Percentiles rank a stretch among this genome's conserved stretches.
Evolutionary conservation across 176 grass and related monocot species (phyloP).

Genomic region (Zoysia pacifica): DNA sequence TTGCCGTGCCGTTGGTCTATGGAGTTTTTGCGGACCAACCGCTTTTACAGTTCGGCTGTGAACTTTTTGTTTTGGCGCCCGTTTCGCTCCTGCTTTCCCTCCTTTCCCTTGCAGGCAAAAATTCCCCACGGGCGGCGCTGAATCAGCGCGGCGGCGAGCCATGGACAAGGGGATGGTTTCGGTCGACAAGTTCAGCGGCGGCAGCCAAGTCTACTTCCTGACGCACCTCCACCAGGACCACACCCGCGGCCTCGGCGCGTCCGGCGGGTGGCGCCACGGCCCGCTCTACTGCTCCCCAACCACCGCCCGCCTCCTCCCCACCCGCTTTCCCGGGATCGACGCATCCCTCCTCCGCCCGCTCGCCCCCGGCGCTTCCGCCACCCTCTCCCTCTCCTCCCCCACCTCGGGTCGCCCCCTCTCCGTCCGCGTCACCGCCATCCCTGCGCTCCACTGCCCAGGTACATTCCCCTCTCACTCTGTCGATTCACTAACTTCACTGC

Average conservation of each 20-base stretch:
- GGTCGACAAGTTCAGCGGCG: slow-evolving; percentile 62
- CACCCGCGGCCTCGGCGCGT: slow-evolving; percentile 62
- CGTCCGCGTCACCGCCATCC: slow-evolving; percentile 70
- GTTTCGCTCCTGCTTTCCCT: background rate
- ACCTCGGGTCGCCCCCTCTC: slow-evolving; percentile 23
- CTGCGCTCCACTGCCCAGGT: slow-evolving; percentile 80
- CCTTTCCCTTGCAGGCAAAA: background rate
- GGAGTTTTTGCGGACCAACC: background rate
- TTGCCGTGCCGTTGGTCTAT: background rate
- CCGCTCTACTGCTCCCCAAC: slow-evolving; percentile 81
- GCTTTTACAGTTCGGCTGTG: background rate
- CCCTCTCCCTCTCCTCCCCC: slow-evolving; percentile 46
- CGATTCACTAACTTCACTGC: background rate
- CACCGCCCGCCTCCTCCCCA: slow-evolving; percentile 67
- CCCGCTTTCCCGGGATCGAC: slow-evolving; percentile 71
- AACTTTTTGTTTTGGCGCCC: slow-evolving; percentile 29
- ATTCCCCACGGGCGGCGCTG: background rate
- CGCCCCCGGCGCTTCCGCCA: slow-evolving; percentile 37
- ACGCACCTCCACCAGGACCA: slow-evolving; percentile 92
- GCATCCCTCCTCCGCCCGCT: slow-evolving; percentile 64
- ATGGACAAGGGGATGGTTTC: slow-evolving; percentile 68
- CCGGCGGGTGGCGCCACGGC: slow-evolving; percentile 56
- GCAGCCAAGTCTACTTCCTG: slow-evolving; percentile 78
- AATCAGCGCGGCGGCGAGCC: background rate
- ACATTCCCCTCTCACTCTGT: background rate